Base-by-base conservation (phyloP, 352 stramenopile genomes). In the Phytopythium vexans region DNA sequence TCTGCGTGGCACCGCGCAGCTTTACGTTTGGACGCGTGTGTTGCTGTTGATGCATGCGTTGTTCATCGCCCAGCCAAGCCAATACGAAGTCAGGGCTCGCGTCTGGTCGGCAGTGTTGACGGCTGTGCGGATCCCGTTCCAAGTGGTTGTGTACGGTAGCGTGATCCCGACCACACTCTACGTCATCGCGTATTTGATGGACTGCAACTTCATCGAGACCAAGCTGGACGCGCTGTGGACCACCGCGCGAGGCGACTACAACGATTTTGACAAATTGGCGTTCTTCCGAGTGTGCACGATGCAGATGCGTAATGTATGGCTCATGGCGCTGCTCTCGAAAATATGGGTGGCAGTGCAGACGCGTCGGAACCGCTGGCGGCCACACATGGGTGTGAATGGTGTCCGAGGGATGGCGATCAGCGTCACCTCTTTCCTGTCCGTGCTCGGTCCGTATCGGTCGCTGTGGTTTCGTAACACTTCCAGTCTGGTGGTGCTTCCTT, bases 21-120 rank as follows among this genome's bases (percentile, higher is more conserved):
- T 53, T 2, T 84, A 86, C 41, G 57, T 88, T n/a, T 82, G 66
- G 64, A 32, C 80, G 33, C 74, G 74, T 2, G 53, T 85, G 3
- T 0, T 58, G 10, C 27, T 83, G 39, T 49, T 87, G 3, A 38
- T 66, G 3, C 63, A 58, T 2, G 60, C 64, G 3, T 64, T 62
- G n/a, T 78, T 53, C 49, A 16, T 48, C 4, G 49, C 54, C 8
- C 43, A 54, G 27, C n/a, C 39, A 10, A 33, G 6, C 0, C 51
- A 56, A 38, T 7, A 10, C 4, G 41, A 35, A 0, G 9, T 14
- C 43, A 36, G 12, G 1, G 49, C 36, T 14, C 54, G 41, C 9
- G 8, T 62, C 0, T 4, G 35, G 1, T 21, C 37, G 0, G 44
- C 59, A 3, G 3, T 59, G 14, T 40, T 33, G 8, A 74, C 68